Conservation (phyloP, 2,329 filamentous ascomycete species). For the Colletotrichum theobromicola region DNA sequence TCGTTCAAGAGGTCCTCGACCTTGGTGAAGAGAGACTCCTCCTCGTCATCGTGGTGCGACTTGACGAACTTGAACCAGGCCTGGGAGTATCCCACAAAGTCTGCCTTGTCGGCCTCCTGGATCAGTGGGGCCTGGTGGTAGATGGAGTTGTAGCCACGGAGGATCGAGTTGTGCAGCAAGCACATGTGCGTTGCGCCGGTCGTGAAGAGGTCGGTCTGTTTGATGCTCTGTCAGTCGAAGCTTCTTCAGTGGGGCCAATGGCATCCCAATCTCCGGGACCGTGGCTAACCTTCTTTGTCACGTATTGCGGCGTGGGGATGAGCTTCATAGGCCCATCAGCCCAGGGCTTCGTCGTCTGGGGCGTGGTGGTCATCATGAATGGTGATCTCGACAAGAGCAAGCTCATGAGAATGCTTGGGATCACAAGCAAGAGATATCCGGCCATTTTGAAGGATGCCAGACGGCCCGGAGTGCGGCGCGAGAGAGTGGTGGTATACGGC, state of each 20-base stretch:
- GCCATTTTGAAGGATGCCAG: conserved; percentile 18
- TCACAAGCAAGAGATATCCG: conserved; percentile 29
- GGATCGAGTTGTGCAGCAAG: conserved; percentile 65
- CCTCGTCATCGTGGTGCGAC: conserved; percentile 67
- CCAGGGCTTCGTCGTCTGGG: conserved; percentile 44
- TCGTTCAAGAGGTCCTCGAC: conserved; percentile 57
- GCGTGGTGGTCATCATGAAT: conserved; percentile 38
- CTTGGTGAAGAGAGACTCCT: conserved; percentile 59
- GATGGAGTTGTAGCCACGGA: conserved; percentile 69
- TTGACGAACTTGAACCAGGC: conserved; percentile 65
- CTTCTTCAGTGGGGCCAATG: neutral
- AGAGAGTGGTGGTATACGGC: neutral
- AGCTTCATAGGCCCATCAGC: conserved; percentile 61
- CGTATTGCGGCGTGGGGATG: conserved; percentile 57
- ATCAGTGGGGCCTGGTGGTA: conserved; percentile 63
- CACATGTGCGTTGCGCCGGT: conserved; percentile 66
- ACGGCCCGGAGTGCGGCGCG: neutral
- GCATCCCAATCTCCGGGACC: neutral
- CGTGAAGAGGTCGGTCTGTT: conserved; percentile 62
- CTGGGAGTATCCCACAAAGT: conserved; percentile 63
- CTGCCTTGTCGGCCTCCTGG: conserved; percentile 53
- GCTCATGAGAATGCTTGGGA: conserved; percentile 33
- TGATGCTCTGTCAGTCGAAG: conserved; percentile 6
- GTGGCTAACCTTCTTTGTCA: conserved; percentile 51
- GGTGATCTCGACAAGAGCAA: conserved; percentile 40